phyloP scores from a whole-genome alignment of 2,329 filamentous ascomycete species.

The Sporothrix sp. region DNA sequence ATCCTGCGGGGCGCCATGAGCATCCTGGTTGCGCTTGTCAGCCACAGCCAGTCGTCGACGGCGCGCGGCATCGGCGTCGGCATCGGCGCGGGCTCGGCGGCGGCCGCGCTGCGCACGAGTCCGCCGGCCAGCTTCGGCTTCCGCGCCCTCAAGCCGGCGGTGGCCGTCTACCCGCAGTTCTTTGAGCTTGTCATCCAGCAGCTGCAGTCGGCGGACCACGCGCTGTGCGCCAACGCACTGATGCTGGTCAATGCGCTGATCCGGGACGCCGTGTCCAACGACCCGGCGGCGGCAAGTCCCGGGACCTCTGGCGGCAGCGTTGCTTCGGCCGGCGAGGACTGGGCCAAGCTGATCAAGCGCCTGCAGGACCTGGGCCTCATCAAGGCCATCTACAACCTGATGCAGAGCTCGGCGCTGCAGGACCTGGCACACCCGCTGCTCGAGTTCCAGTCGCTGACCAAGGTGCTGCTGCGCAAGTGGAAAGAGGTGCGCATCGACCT shows the following conservation, averaged over 20 bases:
- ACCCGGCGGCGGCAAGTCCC: constrained; percentile 28
- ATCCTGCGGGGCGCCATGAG: constrained; percentile 95
- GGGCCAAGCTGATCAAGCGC: constrained; percentile 90
- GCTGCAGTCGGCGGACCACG: constrained; percentile 87
- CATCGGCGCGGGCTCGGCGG: constrained; percentile 6
- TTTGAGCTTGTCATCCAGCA: constrained; percentile 88
- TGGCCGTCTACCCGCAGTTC: constrained; percentile 86
- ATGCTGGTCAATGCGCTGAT: constrained; percentile 94
- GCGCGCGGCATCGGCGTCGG: constrained; percentile 21
- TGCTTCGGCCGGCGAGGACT: constrained; percentile 51
- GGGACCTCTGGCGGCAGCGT: constrained; percentile 6
- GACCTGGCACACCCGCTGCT: constrained; percentile 82
- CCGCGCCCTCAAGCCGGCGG: constrained; percentile 80
- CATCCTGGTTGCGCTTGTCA: constrained; percentile 86
- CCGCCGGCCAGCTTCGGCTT: constrained; percentile 67
- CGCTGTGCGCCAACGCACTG: constrained; percentile 86
- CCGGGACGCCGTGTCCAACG: constrained; percentile 75
- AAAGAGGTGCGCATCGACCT: constrained; percentile 73
- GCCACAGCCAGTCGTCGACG: constrained; percentile 62
- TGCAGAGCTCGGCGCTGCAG: constrained; percentile 87
- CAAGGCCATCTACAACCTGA: constrained; percentile 80
- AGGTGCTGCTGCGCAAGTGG: constrained; percentile 81
- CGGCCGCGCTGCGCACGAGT: constrained; percentile 22
- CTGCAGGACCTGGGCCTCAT: constrained; percentile 90
- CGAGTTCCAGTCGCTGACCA: constrained; percentile 88